Evolutionary conservation across 2,329 filamentous ascomycete species (phyloP).

Genomic region (Teratosphaeria destructans): DNA sequence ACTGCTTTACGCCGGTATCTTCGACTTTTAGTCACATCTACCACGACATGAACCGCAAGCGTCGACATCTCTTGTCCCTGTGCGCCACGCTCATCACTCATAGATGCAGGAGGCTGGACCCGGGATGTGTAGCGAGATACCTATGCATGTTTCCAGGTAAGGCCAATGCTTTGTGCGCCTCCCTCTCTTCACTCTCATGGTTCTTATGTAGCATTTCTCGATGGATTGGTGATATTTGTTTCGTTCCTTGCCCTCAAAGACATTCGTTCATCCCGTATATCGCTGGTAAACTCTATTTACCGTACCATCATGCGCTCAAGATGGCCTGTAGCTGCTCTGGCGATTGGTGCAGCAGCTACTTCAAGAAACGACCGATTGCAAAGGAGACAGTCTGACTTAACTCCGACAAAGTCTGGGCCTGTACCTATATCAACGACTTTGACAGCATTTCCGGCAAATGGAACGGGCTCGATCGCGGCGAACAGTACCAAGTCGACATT

Average conservation of each 20-base stretch:
- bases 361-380: neutral
- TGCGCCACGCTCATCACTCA: neutral
- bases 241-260: neutral
- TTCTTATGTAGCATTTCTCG: neutral
- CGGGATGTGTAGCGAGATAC: neutral
- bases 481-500: neutral
- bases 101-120: neutral
- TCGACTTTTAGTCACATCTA: neutral
- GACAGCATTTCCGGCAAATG: neutral
- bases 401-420: neutral
- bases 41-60: neutral
- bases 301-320: conserved; percentile 3
- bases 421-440: neutral
- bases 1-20: neutral
- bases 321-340: conserved; percentile 4
- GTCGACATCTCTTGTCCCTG: neutral
- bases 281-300: neutral
- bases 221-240: neutral
- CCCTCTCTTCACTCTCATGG: neutral
- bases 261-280: neutral
- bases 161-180: neutral
- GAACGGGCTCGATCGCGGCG: neutral
- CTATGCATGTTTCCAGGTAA: neutral
- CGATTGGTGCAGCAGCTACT: conserved; percentile 2
- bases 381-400: neutral